Conservation (phyloP, 202 grass and related monocot species). For the Panicum virgatum region DNA sequence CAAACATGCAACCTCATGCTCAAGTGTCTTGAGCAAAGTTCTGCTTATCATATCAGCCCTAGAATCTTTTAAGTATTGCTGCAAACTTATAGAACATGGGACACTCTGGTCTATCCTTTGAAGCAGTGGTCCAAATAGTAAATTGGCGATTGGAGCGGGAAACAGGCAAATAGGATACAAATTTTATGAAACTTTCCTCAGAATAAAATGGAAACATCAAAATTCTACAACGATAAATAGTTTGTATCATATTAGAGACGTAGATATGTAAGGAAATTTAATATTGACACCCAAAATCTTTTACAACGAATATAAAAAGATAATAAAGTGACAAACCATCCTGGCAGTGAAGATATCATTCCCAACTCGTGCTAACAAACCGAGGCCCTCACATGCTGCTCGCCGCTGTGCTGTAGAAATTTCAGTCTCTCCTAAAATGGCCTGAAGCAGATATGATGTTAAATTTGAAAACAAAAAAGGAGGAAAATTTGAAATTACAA, state of each 20-base stretch:
- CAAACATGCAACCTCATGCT: background rate
- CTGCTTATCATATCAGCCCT: background rate
- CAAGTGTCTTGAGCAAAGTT: background rate
- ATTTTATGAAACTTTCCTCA: background rate
- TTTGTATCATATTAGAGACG: background rate
- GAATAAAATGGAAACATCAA: background rate
- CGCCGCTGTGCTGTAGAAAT: slow-evolving; percentile 66
- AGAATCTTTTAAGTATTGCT: background rate
- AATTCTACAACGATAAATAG: background rate
- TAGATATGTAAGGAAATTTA: background rate
- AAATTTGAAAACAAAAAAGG: slow-evolving; percentile 17
- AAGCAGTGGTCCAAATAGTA: background rate
- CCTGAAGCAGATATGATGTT: slow-evolving; percentile 51
- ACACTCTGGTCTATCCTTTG: background rate
- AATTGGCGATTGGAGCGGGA: background rate
- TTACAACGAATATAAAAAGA: slow-evolving; percentile 1
- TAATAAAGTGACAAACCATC: slow-evolving; percentile 62
- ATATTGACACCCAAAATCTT: slow-evolving; percentile 13
- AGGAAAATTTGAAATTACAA: background rate
- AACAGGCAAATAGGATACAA: background rate
- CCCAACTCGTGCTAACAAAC: slow-evolving; percentile 77
- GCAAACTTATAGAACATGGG: background rate
- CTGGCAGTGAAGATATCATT: slow-evolving; percentile 92
- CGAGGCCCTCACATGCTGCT: slow-evolving; percentile 88
- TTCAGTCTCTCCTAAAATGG: slow-evolving; percentile 72